Conservation (phyloP, 306 rosid species). For the Dryas octopetala region DNA sequence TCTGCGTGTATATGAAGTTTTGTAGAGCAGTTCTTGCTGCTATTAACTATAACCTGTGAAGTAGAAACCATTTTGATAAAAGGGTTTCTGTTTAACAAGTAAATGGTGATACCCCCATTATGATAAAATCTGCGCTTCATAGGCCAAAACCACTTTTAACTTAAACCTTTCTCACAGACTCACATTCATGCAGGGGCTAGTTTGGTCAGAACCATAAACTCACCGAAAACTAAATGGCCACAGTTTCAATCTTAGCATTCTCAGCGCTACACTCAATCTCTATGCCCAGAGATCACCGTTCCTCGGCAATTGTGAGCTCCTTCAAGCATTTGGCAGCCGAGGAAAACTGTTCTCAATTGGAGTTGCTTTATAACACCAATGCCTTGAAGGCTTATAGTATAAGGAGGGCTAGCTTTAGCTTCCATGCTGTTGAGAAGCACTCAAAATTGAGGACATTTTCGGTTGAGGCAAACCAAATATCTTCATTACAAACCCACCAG, state of each 20-base stretch:
- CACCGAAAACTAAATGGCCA: conserved; percentile 1
- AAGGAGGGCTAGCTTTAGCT: conserved; percentile 25
- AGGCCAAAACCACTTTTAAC: too few relatives aligned
- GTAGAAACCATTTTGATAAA: too few relatives aligned
- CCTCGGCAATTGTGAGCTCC: not conserved
- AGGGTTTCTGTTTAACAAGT: too few relatives aligned
- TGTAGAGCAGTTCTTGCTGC: too few relatives aligned
- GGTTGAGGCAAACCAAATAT: conserved; percentile 30
- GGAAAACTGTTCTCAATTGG: not conserved
- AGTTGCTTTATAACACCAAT: not conserved
- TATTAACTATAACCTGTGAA: too few relatives aligned
- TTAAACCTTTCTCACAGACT: too few relatives aligned
- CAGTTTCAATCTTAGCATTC: not conserved
- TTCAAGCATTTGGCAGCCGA: not conserved
- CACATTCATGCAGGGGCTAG: too few relatives aligned
- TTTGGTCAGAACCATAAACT: too few relatives aligned
- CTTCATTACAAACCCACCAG: conserved; percentile 24
- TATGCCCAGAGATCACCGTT: not conserved
- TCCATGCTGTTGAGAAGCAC: conserved; percentile 23
- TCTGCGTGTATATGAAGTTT: too few relatives aligned
- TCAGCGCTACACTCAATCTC: not conserved
- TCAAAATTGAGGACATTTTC: conserved; percentile 30
- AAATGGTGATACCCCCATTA: too few relatives aligned
- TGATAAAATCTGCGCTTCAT: too few relatives aligned
- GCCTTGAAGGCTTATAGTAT: conserved; percentile 24